phyloP scores from a whole-genome alignment of 768 basidiomycete genomes.

The Termitomyces sp. region DNA sequence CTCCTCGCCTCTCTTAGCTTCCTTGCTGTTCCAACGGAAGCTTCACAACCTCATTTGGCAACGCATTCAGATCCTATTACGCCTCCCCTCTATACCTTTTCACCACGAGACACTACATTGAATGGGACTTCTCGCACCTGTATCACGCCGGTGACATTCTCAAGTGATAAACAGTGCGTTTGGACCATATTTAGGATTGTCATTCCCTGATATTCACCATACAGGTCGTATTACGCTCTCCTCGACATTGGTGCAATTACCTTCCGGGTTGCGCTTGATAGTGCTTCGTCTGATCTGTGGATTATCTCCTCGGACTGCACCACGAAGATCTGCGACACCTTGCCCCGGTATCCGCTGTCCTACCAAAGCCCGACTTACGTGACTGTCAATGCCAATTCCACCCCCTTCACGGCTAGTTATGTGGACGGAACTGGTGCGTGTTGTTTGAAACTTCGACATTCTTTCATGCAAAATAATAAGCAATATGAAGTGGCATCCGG shows the following conservation, averaged over 20 bases:
- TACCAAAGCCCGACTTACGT: constrained; percentile 66
- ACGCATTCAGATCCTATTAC: constrained; percentile 24
- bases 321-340: constrained; percentile 45
- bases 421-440: constrained; percentile 64
- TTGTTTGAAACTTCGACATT: background rate
- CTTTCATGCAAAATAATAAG: background rate
- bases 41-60: constrained; percentile 17
- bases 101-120: constrained; percentile 16
- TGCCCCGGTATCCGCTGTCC: constrained; percentile 68
- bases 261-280: constrained; percentile 72
- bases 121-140: constrained; percentile 32
- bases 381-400: constrained; percentile 57
- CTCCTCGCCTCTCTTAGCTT: constrained; percentile 3
- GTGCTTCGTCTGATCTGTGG: constrained; percentile 74
- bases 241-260: constrained; percentile 57
- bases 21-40: constrained; percentile 13
- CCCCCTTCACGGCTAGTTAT: constrained; percentile 56
- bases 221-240: constrained; percentile 65
- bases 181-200: background rate
- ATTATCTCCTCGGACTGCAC: constrained; percentile 60
- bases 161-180: constrained; percentile 43
- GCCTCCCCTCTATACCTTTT: constrained; percentile 23
- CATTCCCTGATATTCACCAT: constrained; percentile 7
- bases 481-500: constrained; percentile 52
- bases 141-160: constrained; percentile 39